Base-by-base conservation (phyloP, 2,329 filamentous ascomycete genomes). In the Penicillium occitanis region DNA sequence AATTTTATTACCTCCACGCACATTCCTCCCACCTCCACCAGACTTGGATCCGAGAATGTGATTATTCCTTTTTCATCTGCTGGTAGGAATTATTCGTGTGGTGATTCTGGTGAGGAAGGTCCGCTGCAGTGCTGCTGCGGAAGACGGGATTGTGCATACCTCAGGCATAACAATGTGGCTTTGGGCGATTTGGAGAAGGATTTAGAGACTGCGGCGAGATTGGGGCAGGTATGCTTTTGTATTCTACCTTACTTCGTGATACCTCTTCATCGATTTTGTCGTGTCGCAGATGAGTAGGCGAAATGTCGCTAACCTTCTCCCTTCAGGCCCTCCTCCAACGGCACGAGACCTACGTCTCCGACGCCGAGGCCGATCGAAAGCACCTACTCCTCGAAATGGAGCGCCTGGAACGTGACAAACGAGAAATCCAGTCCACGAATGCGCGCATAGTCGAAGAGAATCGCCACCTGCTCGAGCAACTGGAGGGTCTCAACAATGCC, bases 261-360 rank as follows among this genome's bases (percentile, higher is more conserved):
- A 64, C 67, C 64, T 65, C 66, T 67, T 57, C 7, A 8, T 35
- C 55, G 25, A 11, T 44, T 30, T 19, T 5, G 22, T n/a, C 10
- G 13, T 40, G 17, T 46, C 28, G 40, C 19, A 13, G 55, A 65
- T 33, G 50, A 44, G 8, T 44, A 46, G 19, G 22, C n/a, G 57
- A 28, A 46, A 67, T 67, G 66, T 68, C 66, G 81, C 90, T 96
- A 80, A 96, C 88, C 63, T 91, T 87, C 79, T 82, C 86, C 63
- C 79, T 90, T 67, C 88, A 98, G 95, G 93, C 93, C 67, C 85
- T 99, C 65, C 87, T 99, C 50, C 88, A 90, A 70, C 90, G 94
- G 73, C 93, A 99, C 86, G 93, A 98, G 83, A 88, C 91, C 67
- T 97, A 96, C 79, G 94, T 97, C 85, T 90, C 90, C 71, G 92